Evolutionary conservation across 1,284 basidiomycete genomes (phyloP).

Genomic region (Vanrija pseudolonga): DNA sequence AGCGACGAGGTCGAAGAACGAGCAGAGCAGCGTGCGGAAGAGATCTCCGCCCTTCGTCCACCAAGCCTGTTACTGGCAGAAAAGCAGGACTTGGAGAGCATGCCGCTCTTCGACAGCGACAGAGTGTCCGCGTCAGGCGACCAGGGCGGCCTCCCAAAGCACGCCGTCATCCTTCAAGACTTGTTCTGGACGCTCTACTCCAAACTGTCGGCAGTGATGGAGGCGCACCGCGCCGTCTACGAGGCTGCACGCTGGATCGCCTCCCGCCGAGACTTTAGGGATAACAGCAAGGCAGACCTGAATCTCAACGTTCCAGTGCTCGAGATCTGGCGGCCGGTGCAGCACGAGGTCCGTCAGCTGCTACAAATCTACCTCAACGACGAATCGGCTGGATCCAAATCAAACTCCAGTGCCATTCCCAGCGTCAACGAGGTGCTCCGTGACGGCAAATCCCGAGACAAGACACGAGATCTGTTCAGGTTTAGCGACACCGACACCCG

Average conservation of each 20-base stretch:
- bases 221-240: conserved; percentile 84
- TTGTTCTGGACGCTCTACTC: conserved; percentile 98
- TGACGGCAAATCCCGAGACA: conserved; percentile 77
- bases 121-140: conserved; percentile 69
- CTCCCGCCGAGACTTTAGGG: conserved; percentile 81
- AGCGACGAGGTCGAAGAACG: conserved; percentile 19
- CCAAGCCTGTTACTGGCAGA: conserved; percentile 15
- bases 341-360: conserved; percentile 84
- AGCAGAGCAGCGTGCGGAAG: conserved; percentile 50
- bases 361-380: conserved; percentile 88
- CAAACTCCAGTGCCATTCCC: conserved; percentile 77
- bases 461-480: conserved; percentile 63
- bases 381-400: conserved; percentile 71
- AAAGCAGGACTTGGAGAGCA: conserved; percentile 14
- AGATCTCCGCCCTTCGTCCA: conserved; percentile 47
- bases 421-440: conserved; percentile 92
- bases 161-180: conserved; percentile 83
- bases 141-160: conserved; percentile 65
- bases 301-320: conserved; percentile 64
- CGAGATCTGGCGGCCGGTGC: conserved; percentile 89
- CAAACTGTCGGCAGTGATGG: conserved; percentile 91
- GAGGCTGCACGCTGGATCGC: conserved; percentile 86
- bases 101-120: conserved; percentile 22
- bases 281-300: conserved; percentile 69
- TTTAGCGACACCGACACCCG: conserved; percentile 84